Conservation (phyloP, 305 asterid species). For the Fraxinus ornus region DNA sequence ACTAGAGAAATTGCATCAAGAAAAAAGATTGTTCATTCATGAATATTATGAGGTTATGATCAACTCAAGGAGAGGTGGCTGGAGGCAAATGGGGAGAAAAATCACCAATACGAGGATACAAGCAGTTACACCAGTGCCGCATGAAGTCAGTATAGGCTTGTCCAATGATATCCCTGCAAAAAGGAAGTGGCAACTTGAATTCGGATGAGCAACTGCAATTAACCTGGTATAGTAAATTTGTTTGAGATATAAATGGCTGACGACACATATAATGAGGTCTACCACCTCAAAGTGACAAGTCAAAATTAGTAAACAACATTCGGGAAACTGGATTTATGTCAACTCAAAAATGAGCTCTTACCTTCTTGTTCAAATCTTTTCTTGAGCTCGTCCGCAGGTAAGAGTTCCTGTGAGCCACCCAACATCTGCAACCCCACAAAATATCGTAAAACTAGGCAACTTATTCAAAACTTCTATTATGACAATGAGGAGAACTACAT, state of each 20-base stretch:
- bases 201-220: neutral
- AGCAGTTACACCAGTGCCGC: constrained; percentile 98
- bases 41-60: neutral
- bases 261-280: neutral
- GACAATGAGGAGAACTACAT: neutral
- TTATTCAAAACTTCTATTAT: neutral
- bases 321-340: neutral
- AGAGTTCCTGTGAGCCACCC: constrained; percentile 69
- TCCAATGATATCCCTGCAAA: constrained; percentile 66
- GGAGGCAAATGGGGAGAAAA: constrained; percentile 1
- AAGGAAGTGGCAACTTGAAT: neutral
- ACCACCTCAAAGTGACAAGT: neutral
- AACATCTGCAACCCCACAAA: constrained; percentile 56
- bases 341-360: constrained; percentile 26
- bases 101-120: constrained; percentile 86
- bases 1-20: neutral
- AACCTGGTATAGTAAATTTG: neutral
- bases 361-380: constrained; percentile 75
- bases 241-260: neutral
- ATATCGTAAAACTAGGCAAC: neutral
- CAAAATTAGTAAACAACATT: neutral
- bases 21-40: neutral
- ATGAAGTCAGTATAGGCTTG: constrained; percentile 54
- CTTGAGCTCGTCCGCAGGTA: constrained; percentile 71
- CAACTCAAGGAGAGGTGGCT: neutral